Evolutionary conservation across 352 stramenopile genomes (phyloP).

Genomic region (Phytophthora pinifolia): DNA sequence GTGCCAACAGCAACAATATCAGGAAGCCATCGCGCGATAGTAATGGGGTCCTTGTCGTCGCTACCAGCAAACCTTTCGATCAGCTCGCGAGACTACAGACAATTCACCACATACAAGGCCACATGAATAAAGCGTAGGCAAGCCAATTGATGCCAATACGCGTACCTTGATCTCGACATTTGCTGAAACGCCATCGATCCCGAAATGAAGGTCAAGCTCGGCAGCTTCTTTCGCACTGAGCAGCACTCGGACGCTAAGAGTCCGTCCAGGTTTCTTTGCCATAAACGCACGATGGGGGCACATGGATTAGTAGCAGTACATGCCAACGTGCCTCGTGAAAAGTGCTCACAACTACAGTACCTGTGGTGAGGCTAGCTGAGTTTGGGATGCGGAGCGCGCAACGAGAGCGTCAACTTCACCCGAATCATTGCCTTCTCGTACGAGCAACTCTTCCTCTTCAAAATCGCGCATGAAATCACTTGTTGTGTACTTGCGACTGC

Average conservation of each 20-base stretch:
- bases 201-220: slow-evolving; percentile 57
- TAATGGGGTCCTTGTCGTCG: slow-evolving; percentile 37
- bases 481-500: slow-evolving; percentile 68
- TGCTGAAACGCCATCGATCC: slow-evolving; percentile 63
- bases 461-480: slow-evolving; percentile 84
- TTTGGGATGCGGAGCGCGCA: slow-evolving; percentile 25
- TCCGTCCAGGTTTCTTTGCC: slow-evolving; percentile 27
- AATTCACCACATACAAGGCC: not conserved
- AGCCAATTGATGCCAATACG: not conserved
- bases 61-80: slow-evolving; percentile 41
- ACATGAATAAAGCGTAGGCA: not conserved
- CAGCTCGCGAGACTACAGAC: slow-evolving; percentile 46
- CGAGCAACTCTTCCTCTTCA: slow-evolving; percentile 58
- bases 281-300: not conserved
- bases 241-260: slow-evolving; percentile 44
- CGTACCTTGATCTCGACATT: slow-evolving; percentile 64
- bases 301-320: not conserved
- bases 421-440: slow-evolving; percentile 29
- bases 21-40: slow-evolving; percentile 45
- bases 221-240: slow-evolving; percentile 63
- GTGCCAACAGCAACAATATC: slow-evolving; percentile 58
- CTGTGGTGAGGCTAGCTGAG: slow-evolving; percentile 19
- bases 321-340: not conserved
- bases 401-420: slow-evolving; percentile 15
- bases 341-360: slow-evolving; percentile 11